phyloP scores from a whole-genome alignment of 2,329 filamentous ascomycete species.

The Fulvia fulva region DNA sequence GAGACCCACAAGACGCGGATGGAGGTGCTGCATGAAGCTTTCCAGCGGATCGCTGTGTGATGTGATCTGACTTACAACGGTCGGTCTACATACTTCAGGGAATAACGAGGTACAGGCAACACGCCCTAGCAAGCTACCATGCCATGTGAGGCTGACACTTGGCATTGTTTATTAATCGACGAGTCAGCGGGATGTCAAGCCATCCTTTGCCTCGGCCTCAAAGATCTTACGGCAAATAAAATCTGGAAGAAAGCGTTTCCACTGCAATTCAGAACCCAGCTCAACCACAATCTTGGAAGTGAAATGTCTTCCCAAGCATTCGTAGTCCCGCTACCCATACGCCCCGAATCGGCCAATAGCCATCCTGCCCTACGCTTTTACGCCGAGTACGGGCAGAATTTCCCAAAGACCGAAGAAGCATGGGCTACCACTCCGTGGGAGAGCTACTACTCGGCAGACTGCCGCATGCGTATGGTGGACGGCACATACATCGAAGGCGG shows the following conservation, averaged over 20 bases:
- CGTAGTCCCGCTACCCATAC: neutral
- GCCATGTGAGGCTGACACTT: no score
- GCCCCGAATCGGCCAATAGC: neutral
- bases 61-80: no score
- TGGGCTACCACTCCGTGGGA: conserved; percentile 1
- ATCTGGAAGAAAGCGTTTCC: no score
- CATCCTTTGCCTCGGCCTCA: no score
- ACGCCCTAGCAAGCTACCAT: no score
- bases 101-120: no score
- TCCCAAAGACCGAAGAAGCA: conserved; percentile 11
- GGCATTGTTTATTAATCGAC: no score
- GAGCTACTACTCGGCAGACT: conserved; percentile 10
- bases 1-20: conserved; percentile 48
- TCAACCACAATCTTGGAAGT: neutral
- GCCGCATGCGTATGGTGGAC: conserved; percentile 5
- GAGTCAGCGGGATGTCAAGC: no score
- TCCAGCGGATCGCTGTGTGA: conserved; percentile 33
- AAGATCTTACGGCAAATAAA: no score
- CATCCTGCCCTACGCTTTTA: conserved; percentile 13
- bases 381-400: conserved; percentile 10
- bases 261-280: no score
- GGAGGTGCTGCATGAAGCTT: conserved; percentile 44
- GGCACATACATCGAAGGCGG: conserved; percentile 1
- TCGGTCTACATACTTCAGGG: no score
- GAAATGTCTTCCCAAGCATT: neutral